phyloP scores from a whole-genome alignment of 2,329 filamentous ascomycete species.

The Aspergillus proliferans region DNA sequence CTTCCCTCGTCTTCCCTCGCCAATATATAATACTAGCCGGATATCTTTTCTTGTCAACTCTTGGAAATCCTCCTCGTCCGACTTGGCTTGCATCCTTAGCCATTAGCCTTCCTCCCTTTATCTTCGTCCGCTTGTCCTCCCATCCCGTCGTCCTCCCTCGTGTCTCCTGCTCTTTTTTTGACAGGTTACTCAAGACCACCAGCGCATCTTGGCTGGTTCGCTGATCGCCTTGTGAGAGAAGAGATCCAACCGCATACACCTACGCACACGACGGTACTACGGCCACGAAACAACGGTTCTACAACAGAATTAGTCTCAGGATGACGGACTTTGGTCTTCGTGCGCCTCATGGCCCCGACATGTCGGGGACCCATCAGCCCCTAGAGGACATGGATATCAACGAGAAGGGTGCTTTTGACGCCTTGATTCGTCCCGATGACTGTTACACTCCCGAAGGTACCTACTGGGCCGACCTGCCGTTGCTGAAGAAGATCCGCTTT shows the following conservation, averaged over 20 bases:
- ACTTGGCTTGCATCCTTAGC: constrained; percentile 15
- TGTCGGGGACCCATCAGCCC: constrained; percentile 39
- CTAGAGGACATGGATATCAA: constrained; percentile 49
- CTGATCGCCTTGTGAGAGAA: not conserved
- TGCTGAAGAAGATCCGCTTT: constrained; percentile 65
- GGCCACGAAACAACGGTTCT: not conserved
- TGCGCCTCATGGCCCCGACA: constrained; percentile 45
- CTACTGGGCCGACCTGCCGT: constrained; percentile 87
- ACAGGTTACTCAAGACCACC: not conserved
- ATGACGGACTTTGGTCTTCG: constrained; percentile 37
- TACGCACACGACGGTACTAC: not conserved
- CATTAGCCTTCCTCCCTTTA: too few relatives aligned
- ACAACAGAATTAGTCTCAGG: constrained; percentile 1
- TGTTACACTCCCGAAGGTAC: constrained; percentile 73
- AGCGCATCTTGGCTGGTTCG: not conserved
- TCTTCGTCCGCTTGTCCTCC: too few relatives aligned
- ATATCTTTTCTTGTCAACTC: not conserved
- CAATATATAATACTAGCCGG: constrained; percentile 13
- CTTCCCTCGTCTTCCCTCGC: not conserved
- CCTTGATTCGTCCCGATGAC: constrained; percentile 81
- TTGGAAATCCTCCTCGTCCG: constrained; percentile 7
- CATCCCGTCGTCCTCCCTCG: not conserved
- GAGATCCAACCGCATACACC: not conserved
- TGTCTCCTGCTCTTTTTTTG: constrained; percentile 1
- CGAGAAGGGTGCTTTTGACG: constrained; percentile 63